Evolutionary conservation across 441 rosid species (phyloP), one percentile per base, ranked within the genome.

Genomic region (Cnidoscolus chayamansa): DNA sequence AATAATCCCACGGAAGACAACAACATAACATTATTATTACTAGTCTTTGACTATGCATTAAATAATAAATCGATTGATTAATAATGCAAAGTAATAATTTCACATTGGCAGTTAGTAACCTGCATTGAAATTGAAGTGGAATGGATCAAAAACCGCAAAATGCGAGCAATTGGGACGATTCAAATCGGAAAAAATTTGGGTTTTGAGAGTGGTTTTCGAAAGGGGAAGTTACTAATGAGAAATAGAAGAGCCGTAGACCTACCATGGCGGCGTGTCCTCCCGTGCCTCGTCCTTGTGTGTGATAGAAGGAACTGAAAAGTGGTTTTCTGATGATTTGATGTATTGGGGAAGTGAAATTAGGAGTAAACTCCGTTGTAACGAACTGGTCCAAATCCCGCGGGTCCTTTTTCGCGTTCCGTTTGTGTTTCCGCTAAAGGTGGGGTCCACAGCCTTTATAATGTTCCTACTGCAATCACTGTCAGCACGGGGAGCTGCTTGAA

Each of bases 321-420:
- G 31, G 1, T 11, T 17, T 17, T 25, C 25, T 49, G 6, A 16
- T 56, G 10, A 32, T 58, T 47, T 8, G 53, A 10, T 51, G 30
- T 30, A 67, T 3, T n/a, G 15, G 17, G 49, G 50, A 30, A 55
- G 11, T 37, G 72, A 70, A 70, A 45, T 16, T 45, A 43, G 55
- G 71, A 47, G 4, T 31, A 10, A 67, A 71, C 65, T 49, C 25
- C 20, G 58, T 72, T 56, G 60, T 16, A 47, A 67, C 70, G 0
- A 69, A 63, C 67, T 51, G 76, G 53, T 74, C 81, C 81, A 35
- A 68, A 30, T 51, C 70, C 68, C 43, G 16, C 79, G 59, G 81
- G 56, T 56, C 10, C 32, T 53, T 53, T 6, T 53, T 53, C 19
- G 17, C 57, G 19, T 20, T 55, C 37, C 4, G 59, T 51, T 51